Base-by-base conservation (phyloP, 176 grass and related monocot species). In the Neostapfia colusana region DNA sequence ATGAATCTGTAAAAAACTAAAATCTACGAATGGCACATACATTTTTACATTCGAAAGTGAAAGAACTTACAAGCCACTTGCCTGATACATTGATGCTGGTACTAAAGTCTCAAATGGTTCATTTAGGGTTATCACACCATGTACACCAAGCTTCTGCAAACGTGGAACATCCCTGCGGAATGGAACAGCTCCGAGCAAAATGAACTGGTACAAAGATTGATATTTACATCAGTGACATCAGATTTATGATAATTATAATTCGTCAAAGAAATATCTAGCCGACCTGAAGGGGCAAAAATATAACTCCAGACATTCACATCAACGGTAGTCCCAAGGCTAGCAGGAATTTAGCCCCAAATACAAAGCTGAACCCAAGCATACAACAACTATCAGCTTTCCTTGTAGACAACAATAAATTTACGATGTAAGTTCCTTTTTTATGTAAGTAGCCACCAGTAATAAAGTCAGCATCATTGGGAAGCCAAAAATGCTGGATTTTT, bases 101-200 rank as follows among this genome's bases (percentile, higher is more conserved):
- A 91, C 93, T 72, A 97, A 85, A 72, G 93, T 93, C 86, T 97
- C 93, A 75, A 93, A 97, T 64, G 88, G 78, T 69, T 97, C 93
- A 70, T 93, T 97, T 79, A 97, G 78, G 70, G 88, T 97, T 68
- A 97, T 82, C 78, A 93, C 90, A 21, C 85, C 86, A 62, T 72
- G 63, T 63, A 97, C 88, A 27, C 90, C 90, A 59, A 93, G 88
- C 71, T 87, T 81, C 72, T 85, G 83, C 85, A 97, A 77, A 61
- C 78, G 83, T 15, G 88, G 62, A 74, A 97, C 86, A 38, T 97
- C 93, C 38, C 73, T 91, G 11, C 78, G 81, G 81, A 97, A 97
- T 75, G 93, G 93, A 87, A 93, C 88, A 20, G 93, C 90, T 77
- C 93, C 90, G 67, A 97, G 93, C 50, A 97, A 91, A 78, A 97